Base-by-base conservation (phyloP, 2,329 filamentous ascomycete genomes). In the Neocucurbitaria cava region DNA sequence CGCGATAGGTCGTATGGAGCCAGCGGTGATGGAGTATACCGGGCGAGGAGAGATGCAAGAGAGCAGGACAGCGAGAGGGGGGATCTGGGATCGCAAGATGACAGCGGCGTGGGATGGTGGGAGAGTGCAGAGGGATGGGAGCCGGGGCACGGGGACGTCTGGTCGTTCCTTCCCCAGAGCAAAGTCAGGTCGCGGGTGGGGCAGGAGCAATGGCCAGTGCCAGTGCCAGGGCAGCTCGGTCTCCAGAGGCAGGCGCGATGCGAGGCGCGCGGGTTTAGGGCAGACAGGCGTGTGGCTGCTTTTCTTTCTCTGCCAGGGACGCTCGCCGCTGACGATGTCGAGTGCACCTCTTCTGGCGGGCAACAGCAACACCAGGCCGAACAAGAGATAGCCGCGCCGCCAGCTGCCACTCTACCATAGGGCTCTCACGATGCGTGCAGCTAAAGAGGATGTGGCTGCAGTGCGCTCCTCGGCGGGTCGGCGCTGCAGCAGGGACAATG, bases 381-480 rank as follows among this genome's bases (percentile, higher is more conserved):
- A 68, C 50, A 54, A 65, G 63, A 58, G 65, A 69, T 63, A 54
- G 59, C 63, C 56, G 52, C 51, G 65, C 56, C 54, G 59, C 60
- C 46, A 43, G 40, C 52, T 54, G 59, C 54, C 43, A 48, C 43
- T 54, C 35, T 52, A 66, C 59, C 71, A 72, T 66, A 50, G 56
- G 71, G 59, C 54, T 54, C 59, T 35, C 48, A 52, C 54, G 13
- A 30, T 41, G 49, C 44, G 57, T 40, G 59, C 58, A 61, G 66
- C 67, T 58, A 62, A 65, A 66, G 49, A 43, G 59, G 68, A 69
- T 49, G 71, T 69, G 69, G 71, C 71, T 74, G 72, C 72, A 74
- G 71, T 66, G 54, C 55, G 54, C 55, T 58, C 54, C 51, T 43
- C 46, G 46, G 51, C 46, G 46, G 48, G 55, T 47, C 50, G 53